Conservation (phyloP, 345 rosid species). For the Corchorus olitorius region DNA sequence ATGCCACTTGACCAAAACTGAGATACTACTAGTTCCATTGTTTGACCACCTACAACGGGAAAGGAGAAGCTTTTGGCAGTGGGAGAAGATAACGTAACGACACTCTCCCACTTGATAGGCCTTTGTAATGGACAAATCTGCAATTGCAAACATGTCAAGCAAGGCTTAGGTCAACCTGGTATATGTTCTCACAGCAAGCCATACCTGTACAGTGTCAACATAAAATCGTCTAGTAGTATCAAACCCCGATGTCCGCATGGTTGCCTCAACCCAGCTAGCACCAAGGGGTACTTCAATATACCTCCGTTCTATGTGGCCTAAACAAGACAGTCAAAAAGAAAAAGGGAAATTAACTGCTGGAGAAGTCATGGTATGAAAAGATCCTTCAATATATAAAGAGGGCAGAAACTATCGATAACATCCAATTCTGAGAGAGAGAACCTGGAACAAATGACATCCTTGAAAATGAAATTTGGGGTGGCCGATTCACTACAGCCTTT, state of each 20-base stretch:
- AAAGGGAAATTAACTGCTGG: background rate
- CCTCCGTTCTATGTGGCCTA: conserved; percentile 93
- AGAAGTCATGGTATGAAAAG: background rate
- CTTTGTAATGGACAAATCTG: conserved; percentile 93
- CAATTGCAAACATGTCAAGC: conserved; percentile 39
- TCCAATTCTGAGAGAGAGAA: conserved; percentile 21
- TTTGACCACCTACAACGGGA: conserved; percentile 83
- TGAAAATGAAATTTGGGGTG: conserved; percentile 71
- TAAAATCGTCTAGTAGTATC: conserved; percentile 85
- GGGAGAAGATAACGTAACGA: conserved; percentile 76
- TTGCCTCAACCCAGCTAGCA: conserved; percentile 96
- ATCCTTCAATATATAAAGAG: background rate
- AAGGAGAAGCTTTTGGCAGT: conserved; percentile 75
- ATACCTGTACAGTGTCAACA: conserved; percentile 90
- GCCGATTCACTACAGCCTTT: conserved; percentile 50
- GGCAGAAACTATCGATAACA: background rate
- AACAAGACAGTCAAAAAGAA: conserved; percentile 26
- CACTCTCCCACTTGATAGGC: conserved; percentile 90
- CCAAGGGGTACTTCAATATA: conserved; percentile 84
- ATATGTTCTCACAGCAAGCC: conserved; percentile 17
- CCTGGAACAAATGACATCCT: conserved; percentile 90
- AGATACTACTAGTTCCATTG: conserved; percentile 92
- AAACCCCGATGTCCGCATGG: conserved; percentile 78
- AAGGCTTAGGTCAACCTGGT: conserved; percentile 13
- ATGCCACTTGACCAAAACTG: conserved; percentile 99